These are phyloP conservation scores for Microcos paniculata DNA, from an alignment of 345 rosid genomes.

Conservation along the genomic window DNA sequence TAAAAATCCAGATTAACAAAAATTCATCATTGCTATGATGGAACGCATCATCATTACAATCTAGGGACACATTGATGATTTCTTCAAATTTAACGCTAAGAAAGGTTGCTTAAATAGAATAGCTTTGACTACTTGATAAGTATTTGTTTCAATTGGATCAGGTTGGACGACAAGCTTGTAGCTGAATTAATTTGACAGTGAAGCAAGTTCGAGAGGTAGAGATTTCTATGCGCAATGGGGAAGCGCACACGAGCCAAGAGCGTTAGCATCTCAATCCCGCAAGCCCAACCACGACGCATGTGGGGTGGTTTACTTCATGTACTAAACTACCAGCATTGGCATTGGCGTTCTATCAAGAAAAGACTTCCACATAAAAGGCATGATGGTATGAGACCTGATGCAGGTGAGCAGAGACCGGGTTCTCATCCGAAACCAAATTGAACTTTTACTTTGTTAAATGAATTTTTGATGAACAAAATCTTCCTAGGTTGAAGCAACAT, in stretches of 20 bases:
- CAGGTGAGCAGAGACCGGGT: constrained; percentile 27
- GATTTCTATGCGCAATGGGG: not conserved
- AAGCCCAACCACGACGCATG: constrained; percentile 47
- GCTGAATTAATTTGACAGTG: not conserved
- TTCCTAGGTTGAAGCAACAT: not conserved
- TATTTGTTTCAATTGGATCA: not conserved
- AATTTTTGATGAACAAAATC: not conserved
- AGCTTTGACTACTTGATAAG: not conserved
- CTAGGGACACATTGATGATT: not conserved
- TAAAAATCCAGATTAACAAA: not conserved
- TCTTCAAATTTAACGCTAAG: not conserved
- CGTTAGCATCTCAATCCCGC: not conserved
- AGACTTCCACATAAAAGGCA: constrained; percentile 49
- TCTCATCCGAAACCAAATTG: not conserved
- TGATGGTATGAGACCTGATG: constrained; percentile 17
- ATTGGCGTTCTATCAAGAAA: constrained; percentile 68
- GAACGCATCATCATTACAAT: not conserved
- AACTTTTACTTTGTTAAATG: not conserved
- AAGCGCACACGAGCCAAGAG: not conserved
- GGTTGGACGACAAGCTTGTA: not conserved
- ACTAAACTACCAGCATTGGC: constrained; percentile 68
- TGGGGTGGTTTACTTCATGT: constrained; percentile 71
- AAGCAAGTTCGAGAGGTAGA: not conserved
- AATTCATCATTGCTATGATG: too few species aligned
- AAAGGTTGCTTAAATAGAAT: not conserved